Evolutionary conservation across 805 yeast genomes (phyloP), one percentile per base, ranked within the genome.

Genomic region (Kluyveromyces aestuarii): DNA sequence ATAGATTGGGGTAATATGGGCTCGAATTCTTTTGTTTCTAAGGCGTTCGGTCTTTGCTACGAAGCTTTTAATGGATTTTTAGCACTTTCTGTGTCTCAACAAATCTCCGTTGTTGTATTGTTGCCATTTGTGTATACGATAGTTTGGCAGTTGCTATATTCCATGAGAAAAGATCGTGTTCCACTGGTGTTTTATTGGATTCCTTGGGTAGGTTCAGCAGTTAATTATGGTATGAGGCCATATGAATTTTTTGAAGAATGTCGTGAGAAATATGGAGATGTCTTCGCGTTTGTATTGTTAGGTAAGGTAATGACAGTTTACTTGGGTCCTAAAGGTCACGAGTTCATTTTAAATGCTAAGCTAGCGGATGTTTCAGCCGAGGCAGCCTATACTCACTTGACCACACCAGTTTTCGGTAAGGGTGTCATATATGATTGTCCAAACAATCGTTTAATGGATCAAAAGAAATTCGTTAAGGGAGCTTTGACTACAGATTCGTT

Each of bases 351-450:
- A 58, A 93, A 93, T 68, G 87, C 96, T 40, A 90, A 87, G 69
- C 74, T 85, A 47, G 79, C 82, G 30, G 96, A 88, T 59, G 98
- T 90, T 21, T 82, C 89, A 44, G 99, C 99, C 44, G 98, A 93
- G 67, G 97, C 86, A 44, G 98, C 97, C 38, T 93, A 93, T 72
- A 76, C 83, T 53, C 96, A 90, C 65, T 76, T 93, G 69, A 93
- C 99, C n/a, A 91, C 98, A n/a, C 99, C 99, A 13, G 96, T 89
- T 14, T 93, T 93, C 58, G 99, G 99, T 59, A 81, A 89, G 62
- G 99, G 98, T 61, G 99, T 93, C 48, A 86, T 93, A 47, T 93
- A 93, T 66, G 99, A 93, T 71, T 91, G 97, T 70, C 88, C 99
- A 54, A 93, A 93, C 72, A 71, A 81, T 61, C 81, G 89, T 56